These are phyloP conservation scores for Ceriops decandra DNA, from an alignment of 345 rosid genomes.

Conservation along the genomic window DNA sequence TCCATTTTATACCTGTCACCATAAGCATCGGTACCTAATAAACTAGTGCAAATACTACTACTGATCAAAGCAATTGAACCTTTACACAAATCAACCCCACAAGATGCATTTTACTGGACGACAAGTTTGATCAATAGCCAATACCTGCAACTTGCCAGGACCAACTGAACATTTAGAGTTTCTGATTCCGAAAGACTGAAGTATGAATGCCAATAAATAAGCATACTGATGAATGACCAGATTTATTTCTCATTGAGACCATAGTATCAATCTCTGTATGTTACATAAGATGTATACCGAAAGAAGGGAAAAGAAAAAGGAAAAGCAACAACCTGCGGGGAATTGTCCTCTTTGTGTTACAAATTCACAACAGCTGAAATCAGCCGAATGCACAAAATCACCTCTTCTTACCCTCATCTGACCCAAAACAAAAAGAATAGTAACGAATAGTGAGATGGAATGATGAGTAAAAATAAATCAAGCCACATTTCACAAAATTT, in stretches of 20 bases:
- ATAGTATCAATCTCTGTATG: slow-evolving; percentile 9
- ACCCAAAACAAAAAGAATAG: slow-evolving; percentile 7
- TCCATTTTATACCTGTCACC: too few species aligned
- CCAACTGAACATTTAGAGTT: too few species aligned
- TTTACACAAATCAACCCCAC: too few species aligned
- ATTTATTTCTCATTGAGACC: slow-evolving; percentile 24
- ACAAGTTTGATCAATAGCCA: too few species aligned
- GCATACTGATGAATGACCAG: not conserved
- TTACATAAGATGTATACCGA: slow-evolving; percentile 12
- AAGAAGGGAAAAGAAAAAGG: not conserved
- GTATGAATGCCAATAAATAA: not conserved
- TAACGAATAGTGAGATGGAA: slow-evolving; percentile 1
- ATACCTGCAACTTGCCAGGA: too few species aligned
- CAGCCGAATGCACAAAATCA: slow-evolving; percentile 4
- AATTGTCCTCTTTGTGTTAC: slow-evolving; percentile 15
- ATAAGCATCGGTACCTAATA: too few species aligned
- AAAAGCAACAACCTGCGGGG: slow-evolving; percentile 11
- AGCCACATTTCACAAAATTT: slow-evolving; percentile 18
- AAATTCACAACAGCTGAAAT: slow-evolving; percentile 29
- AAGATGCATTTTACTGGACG: too few species aligned
- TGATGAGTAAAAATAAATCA: slow-evolving; percentile 15
- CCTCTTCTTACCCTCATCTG: not conserved
- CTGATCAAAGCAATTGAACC: too few species aligned
- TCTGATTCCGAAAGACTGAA: not conserved
- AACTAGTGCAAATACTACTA: too few species aligned